phyloP scores from a whole-genome alignment of 306 rosid genomes.

The Dryas drummondii region DNA sequence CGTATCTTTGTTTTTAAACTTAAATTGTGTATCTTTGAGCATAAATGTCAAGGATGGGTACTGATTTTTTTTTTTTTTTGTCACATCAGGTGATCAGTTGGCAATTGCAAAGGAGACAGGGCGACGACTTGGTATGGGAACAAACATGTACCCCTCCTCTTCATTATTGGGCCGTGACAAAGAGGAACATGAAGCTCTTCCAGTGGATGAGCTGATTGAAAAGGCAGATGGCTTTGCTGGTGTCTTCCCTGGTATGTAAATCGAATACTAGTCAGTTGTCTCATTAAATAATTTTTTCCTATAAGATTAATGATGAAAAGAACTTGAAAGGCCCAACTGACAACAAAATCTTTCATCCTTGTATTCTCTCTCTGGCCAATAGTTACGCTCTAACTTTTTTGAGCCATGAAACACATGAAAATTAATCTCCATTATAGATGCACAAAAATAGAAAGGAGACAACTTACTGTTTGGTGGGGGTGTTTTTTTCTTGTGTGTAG shows the following conservation, averaged over 20 bases:
- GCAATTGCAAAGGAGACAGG: conserved; percentile 94
- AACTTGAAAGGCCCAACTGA: too few relatives aligned
- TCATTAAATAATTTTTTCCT: not conserved
- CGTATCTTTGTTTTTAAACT: not conserved
- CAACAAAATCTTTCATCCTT: too few relatives aligned
- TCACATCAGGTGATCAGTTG: conserved; percentile 69
- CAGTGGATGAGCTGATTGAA: conserved; percentile 79
- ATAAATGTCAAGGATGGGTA: conserved; percentile 13
- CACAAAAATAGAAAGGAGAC: not conserved
- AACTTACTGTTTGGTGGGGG: not conserved
- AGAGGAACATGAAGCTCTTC: conserved; percentile 71
- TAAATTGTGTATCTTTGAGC: conserved; percentile 14
- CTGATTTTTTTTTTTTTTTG: conserved; percentile 15
- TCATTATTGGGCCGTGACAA: conserved; percentile 62
- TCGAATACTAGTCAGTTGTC: conserved; percentile 12
- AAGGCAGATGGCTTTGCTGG: conserved; percentile 94
- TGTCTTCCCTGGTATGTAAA: conserved; percentile 69
- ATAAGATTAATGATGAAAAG: too few relatives aligned
- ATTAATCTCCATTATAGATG: not conserved
- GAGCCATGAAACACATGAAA: not conserved
- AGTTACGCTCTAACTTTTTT: not conserved
- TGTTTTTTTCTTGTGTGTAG: not conserved
- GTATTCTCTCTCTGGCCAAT: not conserved
- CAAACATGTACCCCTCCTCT: conserved; percentile 92
- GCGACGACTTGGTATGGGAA: conserved; percentile 89